These are phyloP conservation scores for Saccharomycopsis javanensis DNA, from an alignment of 805 yeast genomes.

Conservation along the genomic window DNA sequence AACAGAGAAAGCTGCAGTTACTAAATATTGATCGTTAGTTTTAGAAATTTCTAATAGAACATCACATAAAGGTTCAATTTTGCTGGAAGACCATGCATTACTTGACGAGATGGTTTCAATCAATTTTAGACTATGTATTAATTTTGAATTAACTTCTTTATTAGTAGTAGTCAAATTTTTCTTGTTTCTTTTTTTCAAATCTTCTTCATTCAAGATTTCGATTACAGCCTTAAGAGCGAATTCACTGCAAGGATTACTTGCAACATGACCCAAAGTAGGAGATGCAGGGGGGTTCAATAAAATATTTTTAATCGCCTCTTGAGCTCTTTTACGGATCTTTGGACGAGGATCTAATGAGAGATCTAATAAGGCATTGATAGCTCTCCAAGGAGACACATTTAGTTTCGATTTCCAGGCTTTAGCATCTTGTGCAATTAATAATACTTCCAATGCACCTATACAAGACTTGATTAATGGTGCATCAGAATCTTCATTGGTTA, in stretches of 20 bases:
- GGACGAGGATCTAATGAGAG: conserved; percentile 84
- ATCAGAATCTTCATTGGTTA: conserved; percentile 57
- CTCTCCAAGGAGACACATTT: conserved; percentile 63
- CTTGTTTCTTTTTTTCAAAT: conserved; percentile 27
- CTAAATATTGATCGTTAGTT: conserved; percentile 74
- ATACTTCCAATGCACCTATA: conserved; percentile 73
- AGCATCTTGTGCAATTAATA: conserved; percentile 71
- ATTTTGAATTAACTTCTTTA: conserved; percentile 28
- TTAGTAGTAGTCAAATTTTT: not conserved
- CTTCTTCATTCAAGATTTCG: conserved; percentile 30
- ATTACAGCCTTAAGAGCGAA: conserved; percentile 50
- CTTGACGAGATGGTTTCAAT: conserved; percentile 61
- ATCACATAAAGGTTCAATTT: conserved; percentile 67
- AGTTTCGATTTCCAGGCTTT: conserved; percentile 59
- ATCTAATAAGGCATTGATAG: conserved; percentile 66
- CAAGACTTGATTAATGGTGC: conserved; percentile 79
- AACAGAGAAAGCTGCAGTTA: conserved; percentile 73
- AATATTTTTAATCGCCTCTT: conserved; percentile 68
- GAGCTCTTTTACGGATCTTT: conserved; percentile 90
- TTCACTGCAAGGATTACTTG: conserved; percentile 59
- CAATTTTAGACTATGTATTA: conserved; percentile 72
- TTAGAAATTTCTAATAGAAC: conserved; percentile 64
- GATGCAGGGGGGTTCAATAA: conserved; percentile 60
- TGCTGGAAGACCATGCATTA: conserved; percentile 72
- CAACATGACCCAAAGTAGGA: conserved; percentile 71